Evolutionary conservation across 208 protist genomes (phyloP).

Genomic region (Porcisia deanei): DNA sequence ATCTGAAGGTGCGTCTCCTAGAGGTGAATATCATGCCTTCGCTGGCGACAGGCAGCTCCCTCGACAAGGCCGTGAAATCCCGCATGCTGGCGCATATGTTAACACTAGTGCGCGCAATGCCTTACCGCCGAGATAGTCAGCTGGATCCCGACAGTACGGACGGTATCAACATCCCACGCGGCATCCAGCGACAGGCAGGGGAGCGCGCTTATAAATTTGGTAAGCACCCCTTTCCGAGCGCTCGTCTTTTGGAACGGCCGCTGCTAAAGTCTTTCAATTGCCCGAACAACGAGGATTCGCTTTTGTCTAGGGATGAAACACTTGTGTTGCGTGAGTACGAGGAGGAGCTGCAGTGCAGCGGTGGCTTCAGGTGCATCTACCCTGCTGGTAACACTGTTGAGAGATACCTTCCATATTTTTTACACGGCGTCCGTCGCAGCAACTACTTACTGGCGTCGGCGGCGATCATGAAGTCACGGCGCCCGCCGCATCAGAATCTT

Average conservation of each 20-base stretch:
- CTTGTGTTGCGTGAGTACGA: conserved; percentile 81
- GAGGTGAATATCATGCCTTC: conserved; percentile 95
- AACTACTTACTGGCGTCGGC: conserved; percentile 82
- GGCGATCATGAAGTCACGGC: conserved; percentile 45
- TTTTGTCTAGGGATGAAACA: conserved; percentile 56
- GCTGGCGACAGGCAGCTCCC: conserved; percentile 74
- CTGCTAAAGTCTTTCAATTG: conserved; percentile 71
- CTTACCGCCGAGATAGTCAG: conserved; percentile 64
- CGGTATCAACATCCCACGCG: conserved; percentile 30
- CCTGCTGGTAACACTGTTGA: conserved; percentile 57
- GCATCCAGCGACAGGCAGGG: conserved; percentile 27
- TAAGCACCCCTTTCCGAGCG: conserved; percentile 52
- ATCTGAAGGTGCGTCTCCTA: conserved; percentile 80
- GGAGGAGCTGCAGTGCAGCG: conserved; percentile 80
- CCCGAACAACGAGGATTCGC: conserved; percentile 55
- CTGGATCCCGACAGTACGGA: conserved; percentile 19
- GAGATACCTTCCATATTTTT: conserved; percentile 77
- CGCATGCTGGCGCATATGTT: conserved; percentile 88
- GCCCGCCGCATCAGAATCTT: conserved; percentile 12
- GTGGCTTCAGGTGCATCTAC: conserved; percentile 82
- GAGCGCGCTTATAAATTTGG: conserved; percentile 75
- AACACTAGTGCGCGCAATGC: conserved; percentile 79
- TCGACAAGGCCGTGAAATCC: conserved; percentile 90
- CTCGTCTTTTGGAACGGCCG: conserved; percentile 38
- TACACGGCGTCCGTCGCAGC: conserved; percentile 79